Evolutionary conservation across 2,329 filamentous ascomycete species (phyloP).

Genomic region (Intubia oerlemansii): DNA sequence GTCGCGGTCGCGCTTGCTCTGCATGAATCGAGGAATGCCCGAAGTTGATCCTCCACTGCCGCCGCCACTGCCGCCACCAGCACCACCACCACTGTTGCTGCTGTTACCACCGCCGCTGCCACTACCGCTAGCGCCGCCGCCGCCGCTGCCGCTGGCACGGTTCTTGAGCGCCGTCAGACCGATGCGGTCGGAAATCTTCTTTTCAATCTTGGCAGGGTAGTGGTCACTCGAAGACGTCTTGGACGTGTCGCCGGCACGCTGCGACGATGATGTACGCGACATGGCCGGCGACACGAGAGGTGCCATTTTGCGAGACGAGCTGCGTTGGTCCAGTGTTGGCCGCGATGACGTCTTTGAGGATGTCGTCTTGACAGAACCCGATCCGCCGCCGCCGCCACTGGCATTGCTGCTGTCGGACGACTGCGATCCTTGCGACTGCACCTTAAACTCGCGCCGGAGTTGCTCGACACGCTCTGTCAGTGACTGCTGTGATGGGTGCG

Average conservation of each 20-base stretch:
- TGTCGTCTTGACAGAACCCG: neutral
- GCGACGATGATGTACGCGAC: conserved; percentile 28
- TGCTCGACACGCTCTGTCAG: conserved; percentile 27
- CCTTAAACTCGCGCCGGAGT: conserved; percentile 26
- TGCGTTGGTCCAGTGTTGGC: conserved; percentile 6
- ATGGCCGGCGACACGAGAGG: conserved; percentile 28
- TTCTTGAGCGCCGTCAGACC: conserved; percentile 43
- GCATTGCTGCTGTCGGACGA: no score
- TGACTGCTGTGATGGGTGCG: conserved; percentile 3
- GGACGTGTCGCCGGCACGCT: conserved; percentile 18
- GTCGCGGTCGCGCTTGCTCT: conserved; percentile 43
- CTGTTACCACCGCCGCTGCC: no score
- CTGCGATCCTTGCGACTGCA: no score
- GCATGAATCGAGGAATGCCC: conserved; percentile 71
- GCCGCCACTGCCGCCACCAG: no score
- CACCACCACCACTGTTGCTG: no score
- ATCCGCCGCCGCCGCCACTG: no score
- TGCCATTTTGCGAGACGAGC: conserved; percentile 20
- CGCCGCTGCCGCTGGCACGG: conserved; percentile 19
- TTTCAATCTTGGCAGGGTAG: conserved; percentile 26
- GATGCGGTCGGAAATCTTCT: conserved; percentile 55
- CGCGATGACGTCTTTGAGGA: no score
- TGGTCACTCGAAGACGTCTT: no score
- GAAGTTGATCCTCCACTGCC: no score
- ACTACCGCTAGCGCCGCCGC: conserved; percentile 17